These are phyloP conservation scores for Calocera cornea DNA, from an alignment of 768 basidiomycete species.

Conservation along the genomic window DNA sequence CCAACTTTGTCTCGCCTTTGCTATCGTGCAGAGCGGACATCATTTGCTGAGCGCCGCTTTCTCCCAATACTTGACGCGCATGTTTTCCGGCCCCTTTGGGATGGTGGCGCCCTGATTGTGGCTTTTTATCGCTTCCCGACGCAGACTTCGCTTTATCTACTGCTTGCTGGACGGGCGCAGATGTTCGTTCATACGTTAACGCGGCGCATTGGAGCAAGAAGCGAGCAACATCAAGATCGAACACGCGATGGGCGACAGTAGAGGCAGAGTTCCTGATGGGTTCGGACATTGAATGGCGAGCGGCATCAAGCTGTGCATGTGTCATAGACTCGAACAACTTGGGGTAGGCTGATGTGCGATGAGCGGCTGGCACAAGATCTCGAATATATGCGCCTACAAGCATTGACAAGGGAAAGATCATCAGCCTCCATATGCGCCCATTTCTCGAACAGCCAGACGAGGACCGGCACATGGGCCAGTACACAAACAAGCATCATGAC, in stretches of 20 bases:
- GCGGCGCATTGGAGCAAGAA: constrained; percentile 16
- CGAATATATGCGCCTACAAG: constrained; percentile 2
- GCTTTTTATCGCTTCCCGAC: neutral
- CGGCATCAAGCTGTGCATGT: constrained; percentile 11
- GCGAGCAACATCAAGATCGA: constrained; percentile 14
- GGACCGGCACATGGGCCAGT: constrained; percentile 10
- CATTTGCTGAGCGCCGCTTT: constrained; percentile 10
- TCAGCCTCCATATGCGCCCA: constrained; percentile 9
- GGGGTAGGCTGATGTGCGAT: constrained; percentile 11
- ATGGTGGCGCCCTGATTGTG: neutral
- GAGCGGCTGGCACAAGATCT: too few species aligned
- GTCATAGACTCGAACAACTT: constrained; percentile 15
- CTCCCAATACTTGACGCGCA: constrained; percentile 8
- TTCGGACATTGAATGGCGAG: constrained; percentile 9
- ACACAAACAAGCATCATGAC: constrained; percentile 14
- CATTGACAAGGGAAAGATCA: constrained; percentile 16
- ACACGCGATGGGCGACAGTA: constrained; percentile 12
- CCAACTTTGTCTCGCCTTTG: constrained; percentile 14
- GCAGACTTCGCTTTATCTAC: constrained; percentile 8
- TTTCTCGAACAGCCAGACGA: constrained; percentile 11
- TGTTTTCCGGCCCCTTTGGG: neutral
- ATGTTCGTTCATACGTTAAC: constrained; percentile 17
- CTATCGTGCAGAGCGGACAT: constrained; percentile 11
- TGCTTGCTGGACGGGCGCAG: constrained; percentile 11
- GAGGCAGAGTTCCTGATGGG: constrained; percentile 10